Base-by-base conservation (phyloP, 805 yeast species). In the Starmerella riodocensis region DNA sequence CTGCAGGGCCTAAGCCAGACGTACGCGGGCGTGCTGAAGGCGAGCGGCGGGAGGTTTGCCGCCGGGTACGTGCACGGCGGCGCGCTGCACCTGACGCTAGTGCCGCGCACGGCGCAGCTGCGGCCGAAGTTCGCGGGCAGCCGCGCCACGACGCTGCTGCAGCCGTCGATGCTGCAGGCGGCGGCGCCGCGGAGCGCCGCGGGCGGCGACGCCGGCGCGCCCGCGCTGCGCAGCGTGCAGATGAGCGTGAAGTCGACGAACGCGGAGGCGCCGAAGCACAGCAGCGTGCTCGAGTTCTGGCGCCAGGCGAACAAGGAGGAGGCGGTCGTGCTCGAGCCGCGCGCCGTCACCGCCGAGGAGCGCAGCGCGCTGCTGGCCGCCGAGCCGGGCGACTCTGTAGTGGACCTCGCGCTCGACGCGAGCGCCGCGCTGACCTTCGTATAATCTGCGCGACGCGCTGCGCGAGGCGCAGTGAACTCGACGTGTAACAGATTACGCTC, bases 61-160 rank as follows among this genome's bases (percentile, higher is more conserved):
- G 48, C 59, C 4, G 68, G 33, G 57, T 69, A 29, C 51, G 56
- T 28, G 61, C 70, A 30, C 23, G 70, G 69, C 6, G 35, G 34
- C 28, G 32, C 39, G 50, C 52, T 84, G 6, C 73, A 80, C 36
- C 57, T 88, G 44, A 59, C 72, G 1, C 81, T 88, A 1, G 65
- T 86, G 1, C 70, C 73, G 26, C 67, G 74, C 17, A 72, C 80
- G 0, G 72, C 78, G 0, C 96, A 88, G 57, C 57, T 91, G 44
- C 69, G 94, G 49, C 91, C 96, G 2, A 70, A 71, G 50, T 83
- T 91, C 61, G 71, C 69, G 12, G n/a, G n/a, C n/a, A 34, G 26
- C 47, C 82, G 86, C 54, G 49, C 63, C n/a, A 62, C 64, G 43
- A 59, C 62, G 18, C 27, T 39, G 14, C 41, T 40, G 3, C 28